phyloP scores from a whole-genome alignment of 192 early-diverging fungal genomes.

The Linnemannia zychae region DNA sequence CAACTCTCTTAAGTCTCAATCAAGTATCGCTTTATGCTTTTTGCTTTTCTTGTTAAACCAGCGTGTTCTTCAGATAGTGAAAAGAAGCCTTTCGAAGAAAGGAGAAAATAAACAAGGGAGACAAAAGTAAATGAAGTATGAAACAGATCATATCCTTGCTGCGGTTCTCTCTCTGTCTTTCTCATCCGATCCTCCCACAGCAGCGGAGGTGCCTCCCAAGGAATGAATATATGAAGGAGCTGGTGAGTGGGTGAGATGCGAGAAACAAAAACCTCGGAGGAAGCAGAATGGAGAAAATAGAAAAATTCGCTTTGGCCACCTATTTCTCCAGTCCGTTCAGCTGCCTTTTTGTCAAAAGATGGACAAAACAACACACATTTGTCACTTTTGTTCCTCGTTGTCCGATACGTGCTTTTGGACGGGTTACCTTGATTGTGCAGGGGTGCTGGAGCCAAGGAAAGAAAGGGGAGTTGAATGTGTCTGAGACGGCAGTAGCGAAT shows the following conservation, averaged over 20 bases:
- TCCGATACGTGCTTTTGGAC: neutral
- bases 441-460: slow-evolving; percentile 1
- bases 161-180: no score
- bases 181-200: neutral
- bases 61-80: no score
- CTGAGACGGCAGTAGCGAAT: neutral
- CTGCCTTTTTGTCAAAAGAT: slow-evolving; percentile 7
- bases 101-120: no score
- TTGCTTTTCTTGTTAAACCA: no score
- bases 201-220: neutral
- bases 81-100: no score
- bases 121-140: no score
- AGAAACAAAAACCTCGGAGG: neutral
- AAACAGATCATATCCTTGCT: no score
- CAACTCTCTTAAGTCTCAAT: no score
- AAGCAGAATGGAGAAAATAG: neutral
- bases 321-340: neutral
- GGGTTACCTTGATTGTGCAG: neutral
- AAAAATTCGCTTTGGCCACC: slow-evolving; percentile 1
- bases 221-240: neutral
- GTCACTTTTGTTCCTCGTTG: no score
- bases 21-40: no score
- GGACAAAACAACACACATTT: neutral
- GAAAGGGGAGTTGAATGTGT: neutral
- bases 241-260: neutral